These are phyloP conservation scores for Malus hybrid DNA, from an alignment of 331 rosid genomes.

Conservation along the genomic window DNA sequence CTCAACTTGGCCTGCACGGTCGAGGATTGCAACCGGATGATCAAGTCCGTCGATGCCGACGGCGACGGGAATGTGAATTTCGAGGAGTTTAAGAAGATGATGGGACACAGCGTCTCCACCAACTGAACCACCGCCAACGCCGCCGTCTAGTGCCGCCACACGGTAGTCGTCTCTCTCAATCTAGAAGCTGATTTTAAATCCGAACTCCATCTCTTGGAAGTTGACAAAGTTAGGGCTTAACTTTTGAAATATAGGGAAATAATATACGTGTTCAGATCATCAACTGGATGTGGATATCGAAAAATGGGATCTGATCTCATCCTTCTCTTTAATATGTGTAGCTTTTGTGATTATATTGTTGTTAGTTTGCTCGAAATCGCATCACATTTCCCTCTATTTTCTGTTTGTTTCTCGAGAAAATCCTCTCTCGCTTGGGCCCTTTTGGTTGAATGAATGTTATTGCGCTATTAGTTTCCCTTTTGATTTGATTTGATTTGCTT, in stretches of 20 bases:
- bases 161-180: not conserved
- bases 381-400: not conserved
- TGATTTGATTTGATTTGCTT: not conserved
- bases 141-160: not conserved
- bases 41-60: constrained; percentile 66
- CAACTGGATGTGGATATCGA: not conserved
- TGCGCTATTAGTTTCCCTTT: not conserved
- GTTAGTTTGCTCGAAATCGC: not conserved
- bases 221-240: not conserved
- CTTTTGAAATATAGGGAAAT: not conserved
- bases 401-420: not conserved
- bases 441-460: not conserved
- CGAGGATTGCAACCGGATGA: constrained; percentile 68
- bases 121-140: not conserved
- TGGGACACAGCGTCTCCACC: constrained; percentile 29
- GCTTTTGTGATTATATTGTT: not conserved
- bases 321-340: not conserved
- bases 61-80: constrained; percentile 82
- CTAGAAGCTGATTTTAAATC: not conserved
- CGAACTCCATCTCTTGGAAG: not conserved
- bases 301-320: not conserved
- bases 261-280: not conserved
- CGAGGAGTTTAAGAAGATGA: constrained; percentile 77
- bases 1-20: constrained; percentile 52
- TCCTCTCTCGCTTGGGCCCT: not conserved